phyloP scores from a whole-genome alignment of 2,329 filamentous ascomycete species.

The Ploettnerulaceae sp. region DNA sequence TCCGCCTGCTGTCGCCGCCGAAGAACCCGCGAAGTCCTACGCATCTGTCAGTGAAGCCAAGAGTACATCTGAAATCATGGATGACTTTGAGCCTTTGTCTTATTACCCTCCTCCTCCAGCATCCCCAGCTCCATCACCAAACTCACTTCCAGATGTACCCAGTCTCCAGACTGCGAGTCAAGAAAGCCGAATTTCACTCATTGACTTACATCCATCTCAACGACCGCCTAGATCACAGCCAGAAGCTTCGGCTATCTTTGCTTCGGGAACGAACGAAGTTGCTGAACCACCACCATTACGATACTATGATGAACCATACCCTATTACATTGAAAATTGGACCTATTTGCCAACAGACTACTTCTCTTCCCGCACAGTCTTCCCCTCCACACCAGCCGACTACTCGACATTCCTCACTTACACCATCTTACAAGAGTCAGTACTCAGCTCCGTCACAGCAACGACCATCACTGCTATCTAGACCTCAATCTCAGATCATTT shows the following conservation, averaged over 20 bases:
- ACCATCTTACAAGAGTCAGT: not conserved
- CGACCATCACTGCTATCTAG: constrained; percentile 1
- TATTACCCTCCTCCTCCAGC: constrained; percentile 3
- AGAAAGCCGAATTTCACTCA: not conserved
- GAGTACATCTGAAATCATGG: not conserved
- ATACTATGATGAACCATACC: not conserved
- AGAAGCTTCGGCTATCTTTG: not conserved
- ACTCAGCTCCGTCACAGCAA: not conserved
- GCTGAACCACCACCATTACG: not conserved
- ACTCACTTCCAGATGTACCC: not conserved
- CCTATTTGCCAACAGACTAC: constrained; percentile 1
- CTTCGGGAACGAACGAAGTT: not conserved
- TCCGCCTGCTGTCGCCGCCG: not conserved
- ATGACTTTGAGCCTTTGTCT: constrained; percentile 7
- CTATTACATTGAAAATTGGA: not conserved
- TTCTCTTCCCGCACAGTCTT: not conserved
- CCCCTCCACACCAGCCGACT: not conserved
- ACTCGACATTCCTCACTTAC: constrained; percentile 1
- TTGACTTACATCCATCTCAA: not conserved
- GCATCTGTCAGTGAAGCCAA: not conserved
- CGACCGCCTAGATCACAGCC: not conserved
- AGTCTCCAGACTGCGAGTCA: not conserved
- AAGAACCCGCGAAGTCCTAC: not conserved
- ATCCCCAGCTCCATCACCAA: constrained; percentile 5
- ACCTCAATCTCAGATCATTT: not conserved